These are phyloP conservation scores for Penstemon newberryi DNA, from an alignment of 257 asterid species.

Conservation along the genomic window DNA sequence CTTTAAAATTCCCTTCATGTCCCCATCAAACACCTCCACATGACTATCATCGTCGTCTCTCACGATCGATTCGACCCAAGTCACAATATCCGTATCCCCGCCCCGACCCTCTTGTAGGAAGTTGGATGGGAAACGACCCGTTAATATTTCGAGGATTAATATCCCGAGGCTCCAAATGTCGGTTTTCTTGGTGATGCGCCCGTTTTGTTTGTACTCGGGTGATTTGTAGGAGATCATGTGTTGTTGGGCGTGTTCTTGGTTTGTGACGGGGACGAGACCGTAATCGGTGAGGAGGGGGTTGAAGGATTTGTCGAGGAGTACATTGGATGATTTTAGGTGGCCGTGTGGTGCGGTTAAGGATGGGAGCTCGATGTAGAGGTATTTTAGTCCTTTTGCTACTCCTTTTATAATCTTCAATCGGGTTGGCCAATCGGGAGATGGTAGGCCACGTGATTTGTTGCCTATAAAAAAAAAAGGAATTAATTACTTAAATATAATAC, in stretches of 20 bases:
- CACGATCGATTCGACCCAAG: slow-evolving; percentile 55
- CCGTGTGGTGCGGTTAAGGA: slow-evolving; percentile 87
- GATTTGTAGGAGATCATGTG: slow-evolving; percentile 82
- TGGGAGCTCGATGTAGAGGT: slow-evolving; percentile 78
- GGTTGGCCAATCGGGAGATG: slow-evolving; percentile 70
- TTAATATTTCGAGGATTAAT: slow-evolving; percentile 65
- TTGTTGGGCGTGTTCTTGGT: slow-evolving; percentile 69
- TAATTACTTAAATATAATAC: too few species aligned
- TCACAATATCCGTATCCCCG: slow-evolving; percentile 40
- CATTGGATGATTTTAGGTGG: slow-evolving; percentile 88
- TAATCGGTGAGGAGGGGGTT: slow-evolving; percentile 75
- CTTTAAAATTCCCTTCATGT: slow-evolving; percentile 40
- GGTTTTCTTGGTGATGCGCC: slow-evolving; percentile 73
- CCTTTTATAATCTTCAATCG: slow-evolving; percentile 75
- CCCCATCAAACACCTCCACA: slow-evolving; percentile 56
- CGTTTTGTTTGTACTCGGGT: slow-evolving; percentile 58
- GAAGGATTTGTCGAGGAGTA: slow-evolving; percentile 51
- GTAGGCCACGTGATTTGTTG: slow-evolving; percentile 44
- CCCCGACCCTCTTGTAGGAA: slow-evolving; percentile 63
- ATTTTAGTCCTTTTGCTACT: slow-evolving; percentile 60
- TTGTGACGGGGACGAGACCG: slow-evolving; percentile 75
- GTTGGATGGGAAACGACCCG: slow-evolving; percentile 67
- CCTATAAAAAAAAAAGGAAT: slow-evolving; percentile 33
- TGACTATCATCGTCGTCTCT: slow-evolving; percentile 26
- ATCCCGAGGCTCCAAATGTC: slow-evolving; percentile 90